These are phyloP conservation scores for Babesia ovis DNA, from an alignment of 169 alveolate genomes.

Conservation along the genomic window DNA sequence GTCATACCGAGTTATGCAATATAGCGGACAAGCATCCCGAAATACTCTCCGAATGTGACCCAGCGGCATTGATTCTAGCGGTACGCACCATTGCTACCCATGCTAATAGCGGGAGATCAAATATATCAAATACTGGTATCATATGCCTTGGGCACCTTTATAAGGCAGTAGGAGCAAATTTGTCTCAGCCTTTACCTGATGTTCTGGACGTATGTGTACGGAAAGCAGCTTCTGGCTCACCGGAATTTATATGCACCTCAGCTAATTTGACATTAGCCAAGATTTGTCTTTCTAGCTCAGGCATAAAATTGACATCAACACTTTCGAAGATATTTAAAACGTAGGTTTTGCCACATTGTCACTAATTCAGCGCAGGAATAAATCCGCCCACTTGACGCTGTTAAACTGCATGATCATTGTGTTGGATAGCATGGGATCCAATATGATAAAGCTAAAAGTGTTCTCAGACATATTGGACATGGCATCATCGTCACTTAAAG, in stretches of 20 bases:
- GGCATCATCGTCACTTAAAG: conserved; percentile 14
- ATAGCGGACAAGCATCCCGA: conserved; percentile 41
- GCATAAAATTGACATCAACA: conserved; percentile 1
- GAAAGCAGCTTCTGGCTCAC: conserved; percentile 62
- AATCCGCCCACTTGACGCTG: conserved; percentile 28
- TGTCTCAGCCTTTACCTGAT: conserved; percentile 26
- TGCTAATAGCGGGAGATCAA: conserved; percentile 56
- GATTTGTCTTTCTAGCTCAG: conserved; percentile 44
- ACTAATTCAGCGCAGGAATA: conserved; percentile 21
- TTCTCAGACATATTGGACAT: conserved; percentile 34
- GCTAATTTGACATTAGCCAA: conserved; percentile 48
- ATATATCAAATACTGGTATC: conserved; percentile 42
- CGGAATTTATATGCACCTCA: conserved; percentile 50
- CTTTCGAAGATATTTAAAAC: conserved; percentile 24
- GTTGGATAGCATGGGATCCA: conserved; percentile 50
- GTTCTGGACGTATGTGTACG: conserved; percentile 30
- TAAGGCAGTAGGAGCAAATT: neutral
- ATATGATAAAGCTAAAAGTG: conserved; percentile 27
- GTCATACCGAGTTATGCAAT: conserved; percentile 50
- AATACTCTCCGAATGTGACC: conserved; percentile 29
- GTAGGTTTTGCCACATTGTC: conserved; percentile 28
- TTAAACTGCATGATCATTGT: conserved; percentile 47
- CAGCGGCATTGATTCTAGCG: conserved; percentile 16
- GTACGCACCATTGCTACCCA: conserved; percentile 27
- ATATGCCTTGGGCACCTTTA: conserved; percentile 52